Evolutionary conservation across 257 asterid species (phyloP), one percentile per base, ranked within the genome.

Genomic region (Forsythia viridissima): DNA sequence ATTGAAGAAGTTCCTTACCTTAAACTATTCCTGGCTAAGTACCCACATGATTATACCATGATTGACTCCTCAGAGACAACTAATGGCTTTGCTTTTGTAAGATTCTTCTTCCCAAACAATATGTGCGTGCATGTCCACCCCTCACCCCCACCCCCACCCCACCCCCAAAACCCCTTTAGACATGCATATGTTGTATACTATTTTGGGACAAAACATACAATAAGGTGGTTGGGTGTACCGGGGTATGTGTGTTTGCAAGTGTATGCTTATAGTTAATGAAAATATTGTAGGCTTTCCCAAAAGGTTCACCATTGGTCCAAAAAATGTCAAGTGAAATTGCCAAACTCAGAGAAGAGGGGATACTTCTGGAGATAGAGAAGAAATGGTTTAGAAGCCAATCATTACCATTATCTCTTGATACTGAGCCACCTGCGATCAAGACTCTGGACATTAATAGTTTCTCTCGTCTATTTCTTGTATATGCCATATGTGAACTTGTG

Each of bases 1-100:
- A 0, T 86, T 0, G 92, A 85, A 38, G 92, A 89, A 76, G 57
- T 83, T 5, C 90, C 90, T 10, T 86, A 84, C 71, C 78, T 88
- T 18, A 84, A 76, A 77, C 10, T 80, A 48, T 77, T 86, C 69
- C 42, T 84, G 5, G 84, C 73, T 21, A 78, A 52, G 44, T 80
- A 83, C 67, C 82, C 84, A 3, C 20, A 75, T 20, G 85, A 81
- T 0, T 86, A 79, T 42, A 74, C 84, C 36, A 71, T 88, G 61
- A 59, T 82, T 67, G 68, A 73, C 42, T 41, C 90, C 51, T 12
- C 78, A 10, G 21, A 52, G 65, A 77, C 20, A n/a, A 78, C 87
- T 3, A 46, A 6, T 46, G 92, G 89, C 21, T 88, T 85, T 68
- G 90, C 83, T 12, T 86, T 85, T 44, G 85, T 88, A 80, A 88